Base-by-base conservation (phyloP, 495 filamentous ascomycete genomes). In the Penicillium bovifimosum region DNA sequence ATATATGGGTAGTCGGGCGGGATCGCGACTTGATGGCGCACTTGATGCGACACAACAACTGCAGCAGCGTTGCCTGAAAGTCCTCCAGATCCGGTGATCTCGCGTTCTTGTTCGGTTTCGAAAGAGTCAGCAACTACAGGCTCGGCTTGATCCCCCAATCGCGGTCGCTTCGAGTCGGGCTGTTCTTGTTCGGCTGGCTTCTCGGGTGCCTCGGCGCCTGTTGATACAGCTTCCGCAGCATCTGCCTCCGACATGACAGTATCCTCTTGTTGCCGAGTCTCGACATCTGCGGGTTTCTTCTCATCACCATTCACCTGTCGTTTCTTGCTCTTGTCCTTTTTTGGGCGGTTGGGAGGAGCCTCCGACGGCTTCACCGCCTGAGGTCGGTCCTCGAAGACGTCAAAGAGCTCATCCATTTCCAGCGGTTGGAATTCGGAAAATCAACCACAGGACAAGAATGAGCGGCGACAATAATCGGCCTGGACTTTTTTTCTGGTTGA, bases 1-100 rank as follows among this genome's bases (percentile, higher is more conserved):
- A 91, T 77, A 67, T 97, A 98, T 53, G 88, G 84, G 75, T 95
- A 96, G 64, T 92, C 87, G 4, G 90, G 90, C 1, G 93, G 93
- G 29, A 96, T 78, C 24, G 93, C 89, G 53, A 96, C 93, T 71
- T 98, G 91, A 80, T 98, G 93, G 64, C 95, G 90, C 56, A 98
- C 92, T 74, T 98, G 96, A 73, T 97, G 95, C 13, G 88, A 91
- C 18, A 98, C 71, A 20, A 92, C 82, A 40, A 98, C 82, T 14
- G 88, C 82, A 11, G 72, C 66, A 6, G 76, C 67, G 53, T 86
- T 86, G 51, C 78, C 71, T 57, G 90, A 87, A 31, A 96, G 80
- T n/a, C 91, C 92, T 47, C 84, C 83, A 6, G 88, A 85, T 5
- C 83, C 86, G 29, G 84, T 86, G 27, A 96, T 80, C 66, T 98